Percentiles rank a stretch among this genome's conserved stretches.
Evolutionary conservation across 148 eudicot species (phyloP).

Genomic region (Pharnaceum exiguum): DNA sequence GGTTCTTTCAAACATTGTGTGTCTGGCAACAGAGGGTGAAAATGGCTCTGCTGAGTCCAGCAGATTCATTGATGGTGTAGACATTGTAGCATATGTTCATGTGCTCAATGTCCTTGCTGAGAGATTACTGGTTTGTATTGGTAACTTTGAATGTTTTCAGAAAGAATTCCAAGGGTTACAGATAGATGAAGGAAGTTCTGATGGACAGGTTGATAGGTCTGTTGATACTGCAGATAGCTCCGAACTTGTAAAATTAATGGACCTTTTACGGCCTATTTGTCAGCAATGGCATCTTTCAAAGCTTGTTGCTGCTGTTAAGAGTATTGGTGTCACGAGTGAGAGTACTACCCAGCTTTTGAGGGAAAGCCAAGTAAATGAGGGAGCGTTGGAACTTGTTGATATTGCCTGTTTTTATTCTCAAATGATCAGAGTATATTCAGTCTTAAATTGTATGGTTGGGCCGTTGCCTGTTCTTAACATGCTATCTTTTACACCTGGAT

Average conservation of each 20-base stretch:
- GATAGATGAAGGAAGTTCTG: constrained; percentile 26
- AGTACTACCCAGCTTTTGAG: constrained; percentile 13
- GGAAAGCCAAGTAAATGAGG: constrained; percentile 12
- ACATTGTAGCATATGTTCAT: constrained; percentile 49
- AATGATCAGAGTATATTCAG: constrained; percentile 66
- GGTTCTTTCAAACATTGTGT: constrained; percentile 74
- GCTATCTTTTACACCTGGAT: constrained; percentile 94
- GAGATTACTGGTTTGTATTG: constrained; percentile 45
- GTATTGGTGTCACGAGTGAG: constrained; percentile 22
- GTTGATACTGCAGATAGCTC: constrained; percentile 18
- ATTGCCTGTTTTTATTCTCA: constrained; percentile 72
- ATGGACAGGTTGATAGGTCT: constrained; percentile 21
- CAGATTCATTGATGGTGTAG: constrained; percentile 54
- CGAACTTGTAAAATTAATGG: constrained; percentile 48
- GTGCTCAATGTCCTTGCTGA: constrained; percentile 57
- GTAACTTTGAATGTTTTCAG: constrained; percentile 30
- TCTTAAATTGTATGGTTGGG: constrained; percentile 50
- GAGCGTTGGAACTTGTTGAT: constrained; percentile 44
- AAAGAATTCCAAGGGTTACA: constrained; percentile 31
- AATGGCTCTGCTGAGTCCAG: constrained; percentile 29
- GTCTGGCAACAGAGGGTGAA: constrained; percentile 56
- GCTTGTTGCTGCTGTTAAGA: constrained; percentile 43
- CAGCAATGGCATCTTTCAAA: constrained; percentile 89
- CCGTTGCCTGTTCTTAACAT: constrained; percentile 81
- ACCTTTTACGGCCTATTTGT: constrained; percentile 72